Base-by-base conservation (phyloP, 2,329 filamentous ascomycete species). In the Podosphaera fusca region DNA sequence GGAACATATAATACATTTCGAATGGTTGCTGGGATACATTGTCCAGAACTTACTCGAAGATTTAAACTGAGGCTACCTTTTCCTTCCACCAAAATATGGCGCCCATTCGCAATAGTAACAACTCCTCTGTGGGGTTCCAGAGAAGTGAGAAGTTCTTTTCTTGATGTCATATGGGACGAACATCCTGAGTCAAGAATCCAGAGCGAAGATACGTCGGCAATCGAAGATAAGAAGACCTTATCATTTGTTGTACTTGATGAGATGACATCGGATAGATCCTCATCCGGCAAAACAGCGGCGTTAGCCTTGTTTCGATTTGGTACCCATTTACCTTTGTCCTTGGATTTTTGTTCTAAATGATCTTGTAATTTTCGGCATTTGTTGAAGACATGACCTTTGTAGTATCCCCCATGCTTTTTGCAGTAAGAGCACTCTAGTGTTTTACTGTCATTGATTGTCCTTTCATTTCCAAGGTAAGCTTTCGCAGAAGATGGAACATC, bases 121-220 rank as follows among this genome's bases (percentile, higher is more conserved):
- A 40, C 8, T 30, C 52, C n/a, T 40, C n/a, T 55, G 12, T 40
- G 21, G 5, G 29, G 8, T 34, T 38, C n/a, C 3, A 55, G 35
- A 38, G 34, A 42, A 38, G 52, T 2, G 10, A 55, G 33, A 38
- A 55, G 34, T 40, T 40, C 52, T 31, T 55, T 42, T 6, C 2
- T 34, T 40, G 34, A 55, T 8, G n/a, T 42, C 52, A 55, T 7
- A 40, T 55, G 52, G 34, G 35, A 35, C 8, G 35, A 40, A 35
- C n/a, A 55, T 40, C 35, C 35, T 2, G 52, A 55, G 35, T 53
- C 51, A 36, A 53, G 51, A 53, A 53, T 53, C 33, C 33, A 53
- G 10, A 12, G 33, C 47, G 47, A 51, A 12, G 45, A 12, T 30
- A 2, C 2, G 21, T 49, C 29, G n/a, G 45, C 3, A 49, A 5